Evolutionary conservation across 2,329 filamentous ascomycete species (phyloP), one percentile per base, ranked within the genome.

Genomic region (Fusarium guadeloupense): DNA sequence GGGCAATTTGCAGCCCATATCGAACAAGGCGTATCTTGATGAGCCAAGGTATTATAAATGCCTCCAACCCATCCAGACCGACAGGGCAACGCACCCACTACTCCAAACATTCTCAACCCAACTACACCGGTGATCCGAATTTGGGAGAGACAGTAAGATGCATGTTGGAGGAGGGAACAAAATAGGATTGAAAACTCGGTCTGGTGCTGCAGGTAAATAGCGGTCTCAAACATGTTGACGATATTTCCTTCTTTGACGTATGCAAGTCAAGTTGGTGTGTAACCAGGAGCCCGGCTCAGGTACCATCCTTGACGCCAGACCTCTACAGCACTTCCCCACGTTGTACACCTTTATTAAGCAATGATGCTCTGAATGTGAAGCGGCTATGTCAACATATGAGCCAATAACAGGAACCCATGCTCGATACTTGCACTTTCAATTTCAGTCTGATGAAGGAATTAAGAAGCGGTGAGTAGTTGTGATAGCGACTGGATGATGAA

Each of bases 11-110:
- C 5, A 20, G 13, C 16, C n/a, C 48, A 5, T 1, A 17, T 35
- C 19, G 13, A 20, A 12, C 7, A 16, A 59, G 17, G 14, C 37
- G 34, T 10, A 12, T 19, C 17, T 16, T 20, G 4, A 42, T 13
- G 12, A 19, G 30, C 31, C 21, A 38, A 38, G 13, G 16, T 12
- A 16, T 38, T 10, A 35, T 21, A 31, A 38, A n/a, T 14, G 25
- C 30, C 46, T 59, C 54, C 59, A 37, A 28, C 59, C 55, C 55
- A 46, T 45, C 28, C 33, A 9, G 35, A 12, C n/a, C 35, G 16
- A 19, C 30, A 6, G 13, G 23, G 20, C 28, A 59, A 34, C 20
- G 8, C 39, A 33, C 30, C 40, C 34, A 17, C 39, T 34, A 26
- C 30, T 44, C 23, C n/a, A 53, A 39, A 45, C 46, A 54, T 14